phyloP scores from a whole-genome alignment of 139 green algal genomes.

The Marvania coccoides region DNA sequence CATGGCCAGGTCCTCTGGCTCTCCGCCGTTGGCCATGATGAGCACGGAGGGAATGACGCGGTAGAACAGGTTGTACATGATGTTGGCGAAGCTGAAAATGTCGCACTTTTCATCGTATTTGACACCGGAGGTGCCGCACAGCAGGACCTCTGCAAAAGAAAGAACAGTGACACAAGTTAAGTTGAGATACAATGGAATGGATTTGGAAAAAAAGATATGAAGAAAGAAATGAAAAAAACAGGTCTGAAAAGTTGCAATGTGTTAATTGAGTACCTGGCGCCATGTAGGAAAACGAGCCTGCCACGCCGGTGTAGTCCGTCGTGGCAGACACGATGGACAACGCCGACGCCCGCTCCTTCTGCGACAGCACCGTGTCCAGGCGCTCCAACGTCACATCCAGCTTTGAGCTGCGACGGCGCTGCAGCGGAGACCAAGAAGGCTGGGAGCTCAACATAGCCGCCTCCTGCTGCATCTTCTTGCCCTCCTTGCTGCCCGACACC shows the following conservation, averaged over 20 bases:
- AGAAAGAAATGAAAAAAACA: too few species aligned
- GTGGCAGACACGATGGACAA: background rate
- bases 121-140: too few species aligned
- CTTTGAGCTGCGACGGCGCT: background rate
- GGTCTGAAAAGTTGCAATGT: slow-evolving; percentile 7
- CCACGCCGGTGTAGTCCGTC: slow-evolving; percentile 8
- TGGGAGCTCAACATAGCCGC: background rate
- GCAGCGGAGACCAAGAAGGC: background rate
- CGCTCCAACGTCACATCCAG: background rate
- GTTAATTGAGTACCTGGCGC: too few species aligned
- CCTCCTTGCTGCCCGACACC: background rate
- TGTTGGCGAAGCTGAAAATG: slow-evolving; percentile 71
- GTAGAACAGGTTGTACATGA: slow-evolving; percentile 70
- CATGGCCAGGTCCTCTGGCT: background rate
- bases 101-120: slow-evolving; percentile 71
- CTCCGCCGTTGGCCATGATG: slow-evolving; percentile 40
- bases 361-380: background rate
- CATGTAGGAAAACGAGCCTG: slow-evolving; percentile 35
- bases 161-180: too few species aligned
- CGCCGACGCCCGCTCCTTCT: background rate
- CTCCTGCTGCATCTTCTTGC: background rate
- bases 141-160: too few species aligned
- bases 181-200: too few species aligned
- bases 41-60: slow-evolving; percentile 50
- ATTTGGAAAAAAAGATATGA: too few species aligned